These are phyloP conservation scores for Diphasiastrum complanatum DNA, from an alignment of 83 land plant species.

Conservation along the genomic window DNA sequence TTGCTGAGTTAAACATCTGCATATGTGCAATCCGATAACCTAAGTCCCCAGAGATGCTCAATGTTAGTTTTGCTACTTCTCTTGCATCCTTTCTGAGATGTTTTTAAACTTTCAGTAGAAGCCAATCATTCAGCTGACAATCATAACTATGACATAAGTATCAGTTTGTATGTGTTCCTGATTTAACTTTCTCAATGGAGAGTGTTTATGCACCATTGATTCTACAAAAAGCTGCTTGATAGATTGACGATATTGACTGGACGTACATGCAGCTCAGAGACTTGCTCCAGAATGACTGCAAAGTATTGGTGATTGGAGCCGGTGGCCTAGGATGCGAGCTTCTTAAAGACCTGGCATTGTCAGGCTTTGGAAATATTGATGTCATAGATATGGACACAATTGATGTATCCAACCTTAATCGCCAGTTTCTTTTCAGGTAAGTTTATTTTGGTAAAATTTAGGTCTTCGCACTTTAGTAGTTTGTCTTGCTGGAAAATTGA, in stretches of 20 bases:
- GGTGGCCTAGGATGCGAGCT: slow-evolving; percentile 97
- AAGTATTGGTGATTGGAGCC: slow-evolving; percentile 91
- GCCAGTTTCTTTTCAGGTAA: slow-evolving; percentile 80
- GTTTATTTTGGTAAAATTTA: background rate
- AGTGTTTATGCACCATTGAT: background rate
- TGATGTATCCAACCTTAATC: slow-evolving; percentile 93
- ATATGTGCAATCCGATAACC: too few species aligned
- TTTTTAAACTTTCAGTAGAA: too few species aligned
- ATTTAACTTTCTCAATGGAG: too few species aligned
- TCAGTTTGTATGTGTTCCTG: too few species aligned
- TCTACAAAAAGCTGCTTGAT: background rate
- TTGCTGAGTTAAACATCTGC: too few species aligned
- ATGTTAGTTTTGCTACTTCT: too few species aligned
- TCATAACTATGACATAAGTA: too few species aligned
- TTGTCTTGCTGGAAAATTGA: too few species aligned
- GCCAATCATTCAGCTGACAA: too few species aligned
- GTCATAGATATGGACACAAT: slow-evolving; percentile 99
- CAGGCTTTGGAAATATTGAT: slow-evolving; percentile 80
- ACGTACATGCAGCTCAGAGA: slow-evolving; percentile 57
- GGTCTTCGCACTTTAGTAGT: too few species aligned
- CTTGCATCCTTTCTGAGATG: too few species aligned
- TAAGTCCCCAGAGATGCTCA: too few species aligned
- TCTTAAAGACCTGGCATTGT: slow-evolving; percentile 85
- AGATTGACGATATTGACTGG: background rate
- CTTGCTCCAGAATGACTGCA: slow-evolving; percentile 48